These are phyloP conservation scores for Inga oerstediana DNA, from an alignment of 306 rosid genomes.

Conservation along the genomic window DNA sequence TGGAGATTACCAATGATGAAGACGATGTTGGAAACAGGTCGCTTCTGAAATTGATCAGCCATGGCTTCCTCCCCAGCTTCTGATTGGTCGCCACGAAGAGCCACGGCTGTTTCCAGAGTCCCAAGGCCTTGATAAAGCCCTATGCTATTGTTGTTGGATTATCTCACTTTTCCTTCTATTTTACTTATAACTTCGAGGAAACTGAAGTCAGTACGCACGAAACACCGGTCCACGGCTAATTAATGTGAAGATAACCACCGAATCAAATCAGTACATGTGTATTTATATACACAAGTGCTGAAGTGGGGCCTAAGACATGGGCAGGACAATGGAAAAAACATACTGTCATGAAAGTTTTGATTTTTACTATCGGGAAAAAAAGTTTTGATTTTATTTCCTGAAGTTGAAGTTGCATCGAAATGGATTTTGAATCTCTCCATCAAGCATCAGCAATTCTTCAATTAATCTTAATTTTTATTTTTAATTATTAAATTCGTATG, in stretches of 20 bases:
- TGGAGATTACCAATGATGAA: constrained; percentile 60
- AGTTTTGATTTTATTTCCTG: too few relatives aligned
- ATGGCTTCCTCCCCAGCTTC: constrained; percentile 46
- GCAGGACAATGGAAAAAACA: too few relatives aligned
- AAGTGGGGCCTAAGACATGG: too few relatives aligned
- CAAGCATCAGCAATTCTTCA: too few relatives aligned
- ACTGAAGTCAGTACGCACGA: too few relatives aligned
- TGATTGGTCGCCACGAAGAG: constrained; percentile 50
- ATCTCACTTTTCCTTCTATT: background rate
- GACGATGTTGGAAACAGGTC: constrained; percentile 67
- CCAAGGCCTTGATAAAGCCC: background rate
- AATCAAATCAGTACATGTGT: background rate
- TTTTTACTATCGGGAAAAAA: too few relatives aligned
- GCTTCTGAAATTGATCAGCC: constrained; percentile 42
- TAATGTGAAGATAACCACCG: background rate
- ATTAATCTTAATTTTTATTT: too few relatives aligned
- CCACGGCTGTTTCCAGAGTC: constrained; percentile 41
- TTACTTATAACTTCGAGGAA: background rate
- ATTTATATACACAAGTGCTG: too few relatives aligned
- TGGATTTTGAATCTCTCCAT: background rate
- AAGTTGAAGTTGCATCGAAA: too few relatives aligned
- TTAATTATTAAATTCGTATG: too few relatives aligned
- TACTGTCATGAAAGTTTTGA: too few relatives aligned
- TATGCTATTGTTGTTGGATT: background rate
- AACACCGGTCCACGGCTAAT: background rate